A percentile compares a stretch with the other conserved stretches of the same genome.
Conservation (phyloP, 352 stramenopile genomes). For the Thraustochytrium sp. region DNA sequence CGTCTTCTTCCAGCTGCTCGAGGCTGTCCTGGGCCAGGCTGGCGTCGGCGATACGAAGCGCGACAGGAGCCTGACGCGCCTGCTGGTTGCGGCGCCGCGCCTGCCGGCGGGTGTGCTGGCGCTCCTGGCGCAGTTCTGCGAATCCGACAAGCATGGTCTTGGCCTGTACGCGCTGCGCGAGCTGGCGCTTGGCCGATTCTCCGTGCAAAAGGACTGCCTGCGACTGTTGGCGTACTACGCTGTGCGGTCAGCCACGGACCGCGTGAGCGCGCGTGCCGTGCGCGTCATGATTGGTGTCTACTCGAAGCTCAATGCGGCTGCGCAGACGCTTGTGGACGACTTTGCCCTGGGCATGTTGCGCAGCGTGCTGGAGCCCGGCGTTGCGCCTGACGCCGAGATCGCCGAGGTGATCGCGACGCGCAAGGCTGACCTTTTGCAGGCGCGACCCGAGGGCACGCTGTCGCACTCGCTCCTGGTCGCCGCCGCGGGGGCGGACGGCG, state of each 20-base stretch:
- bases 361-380: background rate
- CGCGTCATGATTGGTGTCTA: background rate
- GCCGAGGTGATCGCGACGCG: background rate
- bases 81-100: background rate
- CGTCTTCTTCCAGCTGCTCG: slow-evolving; percentile 19
- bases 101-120: background rate
- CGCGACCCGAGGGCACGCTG: background rate
- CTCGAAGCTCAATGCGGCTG: background rate
- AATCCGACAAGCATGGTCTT: slow-evolving; percentile 27
- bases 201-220: background rate
- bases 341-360: slow-evolving; percentile 26
- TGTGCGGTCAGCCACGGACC: background rate
- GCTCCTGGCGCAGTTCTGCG: slow-evolving; percentile 7
- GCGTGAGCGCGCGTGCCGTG: background rate
- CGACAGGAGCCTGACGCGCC: background rate
- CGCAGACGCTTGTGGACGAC: background rate
- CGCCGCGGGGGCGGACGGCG: background rate
- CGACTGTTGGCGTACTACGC: background rate
- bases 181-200: background rate
- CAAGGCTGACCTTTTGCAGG: background rate
- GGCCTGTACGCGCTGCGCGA: background rate
- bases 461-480: background rate
- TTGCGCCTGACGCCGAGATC: background rate
- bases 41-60: background rate
- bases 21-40: background rate